Evolutionary conservation across 192 early-diverging fungal species (phyloP).

Genomic region (Entomortierella chlamydospora): DNA sequence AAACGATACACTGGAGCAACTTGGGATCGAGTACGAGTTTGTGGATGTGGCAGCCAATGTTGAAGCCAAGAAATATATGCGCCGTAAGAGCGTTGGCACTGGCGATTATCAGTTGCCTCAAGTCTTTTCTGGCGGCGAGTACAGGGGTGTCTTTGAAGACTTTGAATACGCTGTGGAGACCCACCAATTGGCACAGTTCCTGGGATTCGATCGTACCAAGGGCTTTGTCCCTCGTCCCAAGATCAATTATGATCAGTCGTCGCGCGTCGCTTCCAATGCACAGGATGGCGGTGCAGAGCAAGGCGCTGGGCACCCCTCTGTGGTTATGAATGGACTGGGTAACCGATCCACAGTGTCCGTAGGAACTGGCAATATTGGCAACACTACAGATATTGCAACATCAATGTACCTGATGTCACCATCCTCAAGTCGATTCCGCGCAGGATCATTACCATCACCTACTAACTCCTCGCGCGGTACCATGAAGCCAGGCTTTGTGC

Average conservation of each 20-base stretch:
- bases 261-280: background rate
- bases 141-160: slow-evolving; percentile 49
- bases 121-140: slow-evolving; percentile 62
- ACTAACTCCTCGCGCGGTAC: background rate
- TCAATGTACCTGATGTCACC: slow-evolving; percentile 45
- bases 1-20: slow-evolving; percentile 45
- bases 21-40: slow-evolving; percentile 57
- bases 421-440: slow-evolving; percentile 30
- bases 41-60: slow-evolving; percentile 57
- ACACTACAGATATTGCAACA: slow-evolving; percentile 5
- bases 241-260: background rate
- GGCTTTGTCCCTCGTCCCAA: slow-evolving; percentile 29
- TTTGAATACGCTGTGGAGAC: slow-evolving; percentile 51
- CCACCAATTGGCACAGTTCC: slow-evolving; percentile 36
- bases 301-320: slow-evolving; percentile 32
- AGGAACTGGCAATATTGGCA: background rate
- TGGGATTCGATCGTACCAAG: slow-evolving; percentile 35
- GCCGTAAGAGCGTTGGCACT: slow-evolving; percentile 53
- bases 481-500: slow-evolving; percentile 37
- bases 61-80: slow-evolving; percentile 55
- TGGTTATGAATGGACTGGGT: slow-evolving; percentile 33
- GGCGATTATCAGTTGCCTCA: slow-evolving; percentile 63
- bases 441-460: slow-evolving; percentile 1
- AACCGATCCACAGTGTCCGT: background rate
- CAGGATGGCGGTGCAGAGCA: slow-evolving; percentile 50